A percentile compares a stretch with the other conserved stretches of the same genome.
These are phyloP conservation scores for Mycocentrospora acerina DNA, from an alignment of 2,329 filamentous ascomycete genomes.

Conservation along the genomic window DNA sequence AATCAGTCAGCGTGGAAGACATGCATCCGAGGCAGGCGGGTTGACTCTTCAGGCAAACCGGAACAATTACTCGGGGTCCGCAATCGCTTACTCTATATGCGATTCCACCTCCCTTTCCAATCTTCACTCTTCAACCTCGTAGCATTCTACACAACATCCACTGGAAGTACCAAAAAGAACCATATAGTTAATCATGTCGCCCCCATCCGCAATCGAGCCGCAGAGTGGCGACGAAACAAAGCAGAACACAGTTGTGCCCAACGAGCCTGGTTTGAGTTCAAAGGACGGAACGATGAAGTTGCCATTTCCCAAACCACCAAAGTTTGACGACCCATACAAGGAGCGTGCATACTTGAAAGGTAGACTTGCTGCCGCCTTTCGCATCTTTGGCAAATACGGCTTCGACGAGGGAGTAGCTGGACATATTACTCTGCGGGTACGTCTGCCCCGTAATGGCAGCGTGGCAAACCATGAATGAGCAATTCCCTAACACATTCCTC, in stretches of 20 bases:
- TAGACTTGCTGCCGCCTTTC: constrained; percentile 40
- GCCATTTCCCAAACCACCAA: constrained; percentile 33
- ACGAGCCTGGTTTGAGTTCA: constrained; percentile 35
- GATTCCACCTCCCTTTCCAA: too few species aligned
- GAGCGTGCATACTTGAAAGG: constrained; percentile 43
- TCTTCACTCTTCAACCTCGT: too few species aligned
- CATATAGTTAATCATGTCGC: constrained; percentile 32
- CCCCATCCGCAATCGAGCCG: constrained; percentile 36
- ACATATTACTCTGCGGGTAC: constrained; percentile 61
- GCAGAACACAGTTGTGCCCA: constrained; percentile 29
- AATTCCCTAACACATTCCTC: constrained; percentile 8
- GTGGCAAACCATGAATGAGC: neutral
- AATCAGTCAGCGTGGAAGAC: too few species aligned
- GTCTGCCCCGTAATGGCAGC: constrained; percentile 1
- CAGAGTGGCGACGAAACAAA: constrained; percentile 25
- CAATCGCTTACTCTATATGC: too few species aligned
- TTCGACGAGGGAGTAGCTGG: constrained; percentile 56
- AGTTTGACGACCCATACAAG: constrained; percentile 41
- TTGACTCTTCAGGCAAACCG: too few species aligned
- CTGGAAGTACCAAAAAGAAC: neutral
- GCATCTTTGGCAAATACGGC: constrained; percentile 44
- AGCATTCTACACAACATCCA: too few species aligned
- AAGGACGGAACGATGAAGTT: constrained; percentile 27
- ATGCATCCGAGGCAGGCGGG: too few species aligned
- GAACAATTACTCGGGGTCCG: too few species aligned